These are phyloP conservation scores for Dalbergia cochinchinensis DNA, from an alignment of 306 rosid species.

Conservation along the genomic window DNA sequence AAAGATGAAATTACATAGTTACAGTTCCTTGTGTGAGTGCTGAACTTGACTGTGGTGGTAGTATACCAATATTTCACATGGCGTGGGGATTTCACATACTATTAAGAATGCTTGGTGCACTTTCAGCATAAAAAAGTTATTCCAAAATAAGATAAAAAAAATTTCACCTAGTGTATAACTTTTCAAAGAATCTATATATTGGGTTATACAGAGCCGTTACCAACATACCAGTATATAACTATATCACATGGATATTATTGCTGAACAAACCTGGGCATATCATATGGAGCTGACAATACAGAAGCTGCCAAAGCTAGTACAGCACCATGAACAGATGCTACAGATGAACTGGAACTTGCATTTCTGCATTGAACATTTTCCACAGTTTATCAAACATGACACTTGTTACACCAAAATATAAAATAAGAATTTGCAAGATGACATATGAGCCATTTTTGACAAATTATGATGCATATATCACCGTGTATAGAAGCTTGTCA, in stretches of 20 bases:
- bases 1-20: neutral
- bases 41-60: constrained; percentile 33
- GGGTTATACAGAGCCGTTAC: constrained; percentile 6
- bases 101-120: neutral
- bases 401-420: neutral
- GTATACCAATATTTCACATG: no score
- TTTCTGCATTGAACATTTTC: constrained; percentile 65
- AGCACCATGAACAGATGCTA: constrained; percentile 89
- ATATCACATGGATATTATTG: constrained; percentile 36
- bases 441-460: constrained; percentile 15
- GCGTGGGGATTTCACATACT: neutral
- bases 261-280: constrained; percentile 85
- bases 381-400: constrained; percentile 26
- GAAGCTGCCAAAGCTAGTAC: constrained; percentile 95
- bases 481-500: constrained; percentile 15
- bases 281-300: constrained; percentile 93
- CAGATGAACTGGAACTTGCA: constrained; percentile 67
- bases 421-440: constrained; percentile 17
- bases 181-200: constrained; percentile 2
- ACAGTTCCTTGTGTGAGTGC: constrained; percentile 26
- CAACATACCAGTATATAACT: constrained; percentile 22
- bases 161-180: neutral
- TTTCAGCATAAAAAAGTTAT: neutral
- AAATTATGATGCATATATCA: constrained; percentile 26
- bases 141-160: neutral